These are phyloP conservation scores for Erysimum cheiri DNA, from an alignment of 441 rosid species.

Conservation along the genomic window DNA sequence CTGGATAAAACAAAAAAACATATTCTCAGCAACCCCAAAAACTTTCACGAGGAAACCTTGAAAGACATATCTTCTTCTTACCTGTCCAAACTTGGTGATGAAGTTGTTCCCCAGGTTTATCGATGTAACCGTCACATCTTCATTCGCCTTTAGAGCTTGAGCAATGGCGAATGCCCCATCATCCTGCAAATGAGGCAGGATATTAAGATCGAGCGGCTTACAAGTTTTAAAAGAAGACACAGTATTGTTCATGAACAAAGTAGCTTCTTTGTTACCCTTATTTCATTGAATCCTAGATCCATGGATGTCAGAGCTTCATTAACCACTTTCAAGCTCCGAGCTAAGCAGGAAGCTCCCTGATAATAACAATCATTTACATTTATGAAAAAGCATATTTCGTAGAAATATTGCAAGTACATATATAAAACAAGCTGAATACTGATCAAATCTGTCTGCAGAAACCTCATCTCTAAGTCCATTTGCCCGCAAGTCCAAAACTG, in stretches of 20 bases:
- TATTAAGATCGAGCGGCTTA: constrained; percentile 12
- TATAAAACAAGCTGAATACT: constrained; percentile 2
- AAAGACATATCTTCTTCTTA: constrained; percentile 35
- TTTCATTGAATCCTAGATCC: constrained; percentile 93
- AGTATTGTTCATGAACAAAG: constrained; percentile 5
- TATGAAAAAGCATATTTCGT: not conserved
- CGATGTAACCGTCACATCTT: constrained; percentile 80
- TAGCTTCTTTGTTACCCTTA: constrained; percentile 56
- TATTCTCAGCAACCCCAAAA: constrained; percentile 3
- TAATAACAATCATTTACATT: constrained; percentile 22
- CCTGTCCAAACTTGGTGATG: constrained; percentile 96
- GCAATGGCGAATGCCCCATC: constrained; percentile 96
- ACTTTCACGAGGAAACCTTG: not conserved
- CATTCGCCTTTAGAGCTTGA: constrained; percentile 90
- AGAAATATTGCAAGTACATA: not conserved
- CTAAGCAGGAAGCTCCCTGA: constrained; percentile 86
- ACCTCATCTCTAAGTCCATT: constrained; percentile 95
- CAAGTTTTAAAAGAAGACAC: not conserved
- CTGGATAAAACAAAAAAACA: constrained; percentile 43
- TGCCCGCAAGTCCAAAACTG: constrained; percentile 87
- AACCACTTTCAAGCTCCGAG: constrained; percentile 94
- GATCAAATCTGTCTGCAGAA: constrained; percentile 33
- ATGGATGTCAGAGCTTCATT: constrained; percentile 88
- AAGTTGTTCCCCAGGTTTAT: constrained; percentile 86
- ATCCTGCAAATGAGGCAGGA: constrained; percentile 54